Base-by-base conservation (phyloP, 768 basidiomycete genomes). In the Podaxis sp. region DNA sequence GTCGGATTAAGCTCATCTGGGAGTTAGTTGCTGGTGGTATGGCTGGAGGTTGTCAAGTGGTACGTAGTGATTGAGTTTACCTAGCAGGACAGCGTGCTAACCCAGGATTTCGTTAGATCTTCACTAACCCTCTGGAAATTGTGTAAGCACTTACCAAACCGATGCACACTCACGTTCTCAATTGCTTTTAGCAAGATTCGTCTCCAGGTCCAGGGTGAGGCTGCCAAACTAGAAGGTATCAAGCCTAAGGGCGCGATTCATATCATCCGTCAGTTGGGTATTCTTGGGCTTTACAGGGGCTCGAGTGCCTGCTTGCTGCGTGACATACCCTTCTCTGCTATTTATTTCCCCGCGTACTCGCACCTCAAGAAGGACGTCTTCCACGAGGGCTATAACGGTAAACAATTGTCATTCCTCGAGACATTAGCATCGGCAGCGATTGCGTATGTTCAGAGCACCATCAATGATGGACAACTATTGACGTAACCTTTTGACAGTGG, bases 1-100 rank as follows among this genome's bases (percentile, higher is more conserved):
- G 97, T 11, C 84, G 93, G 57, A 99, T 99, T 72, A 84, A 88
- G 61, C 69, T 97, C n/a, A 67, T 68, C n/a, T 95, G 93, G 91
- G 97, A 99, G 74, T 66, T 98, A 16, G 61, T 91, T 4, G 96
- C 96, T 36, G 97, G 97, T 76, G 97, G 90, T 67, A 78, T 82
- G 38, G 97, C 97, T 40, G 97, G 97, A 70, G 97, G 89, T 69
- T 95, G 93, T 71, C 97, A 99, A 88, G 97, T 99, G 70, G 95
- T 97, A 73, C 63, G 92, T 86, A 51, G 50, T 21, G 23, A 40
- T 55, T 48, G 25, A 28, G 13, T 28, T 36, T 21, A 18, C 32
- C 27, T 35, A 40, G 32, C 37, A 50, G 4, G 16, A n/a, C 47
- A 7, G 48, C 48, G 27, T 48, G 47, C 58, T 59, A 62, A 56